Evolutionary conservation across 306 rosid genomes (phyloP).

Genomic region (Cicer yamashitae): DNA sequence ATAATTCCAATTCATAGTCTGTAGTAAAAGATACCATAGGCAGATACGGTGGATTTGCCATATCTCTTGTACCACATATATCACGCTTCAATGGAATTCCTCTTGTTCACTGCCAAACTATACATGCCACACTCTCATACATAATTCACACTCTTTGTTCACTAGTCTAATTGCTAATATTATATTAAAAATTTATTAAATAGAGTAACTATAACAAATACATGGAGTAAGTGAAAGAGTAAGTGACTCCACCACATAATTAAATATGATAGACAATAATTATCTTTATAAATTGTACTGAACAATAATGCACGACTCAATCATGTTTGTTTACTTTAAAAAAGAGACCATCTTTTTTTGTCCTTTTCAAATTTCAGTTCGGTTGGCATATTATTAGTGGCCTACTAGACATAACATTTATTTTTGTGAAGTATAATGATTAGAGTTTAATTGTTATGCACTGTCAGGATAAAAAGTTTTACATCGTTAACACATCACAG

Average conservation of each 20-base stretch:
- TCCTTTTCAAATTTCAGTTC: neutral
- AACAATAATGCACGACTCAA: neutral
- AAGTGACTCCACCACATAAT: neutral
- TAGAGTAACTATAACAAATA: neutral
- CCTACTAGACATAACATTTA: neutral
- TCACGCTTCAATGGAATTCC: conserved; percentile 18
- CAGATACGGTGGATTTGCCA: conserved; percentile 23
- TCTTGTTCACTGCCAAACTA: neutral
- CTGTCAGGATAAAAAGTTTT: no score
- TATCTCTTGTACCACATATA: neutral
- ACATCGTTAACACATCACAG: no score
- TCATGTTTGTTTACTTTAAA: neutral
- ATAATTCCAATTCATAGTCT: neutral
- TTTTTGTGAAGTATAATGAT: neutral
- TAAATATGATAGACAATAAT: neutral
- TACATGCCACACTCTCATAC: conserved; percentile 3
- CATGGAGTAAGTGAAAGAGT: neutral
- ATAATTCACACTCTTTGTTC: neutral
- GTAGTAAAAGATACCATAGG: neutral
- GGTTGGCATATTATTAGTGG: conserved; percentile 8
- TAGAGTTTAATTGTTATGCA: no score
- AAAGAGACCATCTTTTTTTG: neutral
- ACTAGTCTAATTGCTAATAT: neutral
- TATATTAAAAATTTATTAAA: neutral
- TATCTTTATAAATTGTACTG: neutral